Base-by-base conservation (phyloP, 1,139 yeast species). In the Tardiomyces digboiensis region DNA sequence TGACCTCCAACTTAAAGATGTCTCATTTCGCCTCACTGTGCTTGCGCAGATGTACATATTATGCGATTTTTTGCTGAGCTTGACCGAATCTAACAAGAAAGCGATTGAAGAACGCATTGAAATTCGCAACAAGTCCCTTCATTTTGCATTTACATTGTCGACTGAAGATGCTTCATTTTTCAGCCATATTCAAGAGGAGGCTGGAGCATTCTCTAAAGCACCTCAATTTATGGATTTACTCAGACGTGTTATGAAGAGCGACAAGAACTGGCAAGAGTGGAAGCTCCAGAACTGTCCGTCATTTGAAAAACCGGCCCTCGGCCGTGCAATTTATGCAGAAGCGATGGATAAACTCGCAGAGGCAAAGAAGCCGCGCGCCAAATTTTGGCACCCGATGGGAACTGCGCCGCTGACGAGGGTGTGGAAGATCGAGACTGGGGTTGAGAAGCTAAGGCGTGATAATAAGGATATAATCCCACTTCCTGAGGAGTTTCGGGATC, bases 241-340 rank as follows among this genome's bases (percentile, higher is more conserved):
- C 3, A n/a, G 14, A 16, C 12, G 33, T 16, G 14, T 63, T 8
- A 40, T 60, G 12, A 42, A 39, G 13, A 51, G 64, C 23, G 69
- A 65, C 41, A 42, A 42, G 8, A 50, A 52, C 33, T 65, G 69
- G 69, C 62, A 58, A 41, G 42, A 44, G n/a, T 65, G 69, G 69
- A 65, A 65, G 47, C 49, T 56, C 41, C 49, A 46, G 22, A 55
- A 51, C 42, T 61, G 66, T 36, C 65, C 66, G n/a, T 48, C 64
- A 7, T 56, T 60, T 46, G 62, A 55, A 36, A 42, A 41, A 14
- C 54, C 57, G 1, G 46, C 51, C 36, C 43, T 53, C 22, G 46
- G 46, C 3, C 33, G 33, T 16, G 5, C 33, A 16, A 16, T 26
- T n/a, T 4, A 3, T 26, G 33, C 33, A 8, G 8, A 26, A 3